A percentile compares a stretch with the other conserved stretches of the same genome.
Conservation (phyloP, 441 rosid genomes). For the Kokia cookei region DNA sequence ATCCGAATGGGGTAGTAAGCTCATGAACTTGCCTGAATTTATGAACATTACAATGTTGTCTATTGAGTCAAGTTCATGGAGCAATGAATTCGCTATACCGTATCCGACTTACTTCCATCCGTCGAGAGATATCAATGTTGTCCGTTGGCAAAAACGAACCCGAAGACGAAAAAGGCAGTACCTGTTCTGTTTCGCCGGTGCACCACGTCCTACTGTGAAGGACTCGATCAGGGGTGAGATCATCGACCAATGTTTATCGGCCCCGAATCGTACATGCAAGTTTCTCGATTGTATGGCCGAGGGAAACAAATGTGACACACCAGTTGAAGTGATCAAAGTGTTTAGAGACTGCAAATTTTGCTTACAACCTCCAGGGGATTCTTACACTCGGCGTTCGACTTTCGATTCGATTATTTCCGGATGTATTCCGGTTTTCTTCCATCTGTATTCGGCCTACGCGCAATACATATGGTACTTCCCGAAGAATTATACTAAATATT, state of each 20-base stretch:
- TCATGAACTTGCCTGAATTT: constrained; percentile 53
- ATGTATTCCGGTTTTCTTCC: constrained; percentile 77
- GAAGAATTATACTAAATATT: constrained; percentile 25
- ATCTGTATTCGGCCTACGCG: constrained; percentile 48
- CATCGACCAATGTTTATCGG: constrained; percentile 44
- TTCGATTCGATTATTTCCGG: constrained; percentile 73
- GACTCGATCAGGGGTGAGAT: constrained; percentile 40
- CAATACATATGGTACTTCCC: constrained; percentile 64
- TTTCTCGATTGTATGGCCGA: constrained; percentile 40
- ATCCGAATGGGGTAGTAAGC: constrained; percentile 51
- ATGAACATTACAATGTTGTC: constrained; percentile 54
- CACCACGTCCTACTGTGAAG: constrained; percentile 29
- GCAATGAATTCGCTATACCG: constrained; percentile 65
- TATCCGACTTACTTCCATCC: constrained; percentile 82
- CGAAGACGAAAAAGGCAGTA: constrained; percentile 18
- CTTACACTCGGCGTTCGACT: constrained; percentile 52
- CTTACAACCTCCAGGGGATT: constrained; percentile 77
- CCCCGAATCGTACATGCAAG: constrained; percentile 30
- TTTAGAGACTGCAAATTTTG: constrained; percentile 54
- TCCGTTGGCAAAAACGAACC: constrained; percentile 46
- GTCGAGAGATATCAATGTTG: constrained; percentile 20
- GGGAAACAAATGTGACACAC: constrained; percentile 39
- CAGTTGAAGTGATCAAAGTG: constrained; percentile 40
- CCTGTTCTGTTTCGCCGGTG: constrained; percentile 61
- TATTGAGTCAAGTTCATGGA: constrained; percentile 43